A percentile compares a stretch with the other conserved stretches of the same genome.
These are phyloP conservation scores for Copromyces sp. DNA, from an alignment of 495 filamentous ascomycete genomes.

Conservation along the genomic window DNA sequence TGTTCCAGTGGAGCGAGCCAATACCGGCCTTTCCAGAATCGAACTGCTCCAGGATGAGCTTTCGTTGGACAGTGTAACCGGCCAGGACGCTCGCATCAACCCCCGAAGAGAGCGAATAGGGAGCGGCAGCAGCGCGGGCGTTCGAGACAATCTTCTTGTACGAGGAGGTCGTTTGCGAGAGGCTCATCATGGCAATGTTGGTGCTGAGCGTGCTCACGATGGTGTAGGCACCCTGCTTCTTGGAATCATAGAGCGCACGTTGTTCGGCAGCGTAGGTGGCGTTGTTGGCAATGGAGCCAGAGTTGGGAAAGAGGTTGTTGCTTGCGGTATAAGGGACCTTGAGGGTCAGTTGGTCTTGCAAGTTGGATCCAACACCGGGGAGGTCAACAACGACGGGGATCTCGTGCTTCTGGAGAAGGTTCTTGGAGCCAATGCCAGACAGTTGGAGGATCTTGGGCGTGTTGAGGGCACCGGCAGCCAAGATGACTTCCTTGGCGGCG, in stretches of 20 bases:
- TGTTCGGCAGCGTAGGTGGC: conserved; percentile 34
- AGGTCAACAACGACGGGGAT: conserved; percentile 63
- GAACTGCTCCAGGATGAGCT: conserved; percentile 18
- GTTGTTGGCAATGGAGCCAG: conserved; percentile 24
- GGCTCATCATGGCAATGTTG: conserved; percentile 24
- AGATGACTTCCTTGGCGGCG: conserved; percentile 43
- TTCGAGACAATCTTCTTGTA: conserved; percentile 22
- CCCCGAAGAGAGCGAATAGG: conserved; percentile 24
- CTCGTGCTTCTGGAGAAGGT: conserved; percentile 52
- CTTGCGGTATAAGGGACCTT: conserved; percentile 18
- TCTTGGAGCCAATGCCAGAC: conserved; percentile 61
- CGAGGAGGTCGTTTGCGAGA: conserved; percentile 19
- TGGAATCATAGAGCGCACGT: conserved; percentile 29
- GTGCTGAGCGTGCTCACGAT: conserved; percentile 25
- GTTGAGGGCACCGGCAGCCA: conserved; percentile 47
- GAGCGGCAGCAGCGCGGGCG: conserved; percentile 20
- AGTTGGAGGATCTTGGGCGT: conserved; percentile 54
- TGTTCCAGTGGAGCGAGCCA: conserved; percentile 26
- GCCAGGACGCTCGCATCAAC: conserved; percentile 27
- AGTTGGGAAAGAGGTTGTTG: conserved; percentile 20
- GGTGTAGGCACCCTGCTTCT: conserved; percentile 22
- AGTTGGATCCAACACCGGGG: conserved; percentile 65
- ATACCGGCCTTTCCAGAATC: conserved; percentile 14
- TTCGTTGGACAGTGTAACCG: conserved; percentile 25
- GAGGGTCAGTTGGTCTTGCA: conserved; percentile 37